Evolutionary conservation across 495 filamentous ascomycete genomes (phyloP).

Genomic region (Xylaria castorea): DNA sequence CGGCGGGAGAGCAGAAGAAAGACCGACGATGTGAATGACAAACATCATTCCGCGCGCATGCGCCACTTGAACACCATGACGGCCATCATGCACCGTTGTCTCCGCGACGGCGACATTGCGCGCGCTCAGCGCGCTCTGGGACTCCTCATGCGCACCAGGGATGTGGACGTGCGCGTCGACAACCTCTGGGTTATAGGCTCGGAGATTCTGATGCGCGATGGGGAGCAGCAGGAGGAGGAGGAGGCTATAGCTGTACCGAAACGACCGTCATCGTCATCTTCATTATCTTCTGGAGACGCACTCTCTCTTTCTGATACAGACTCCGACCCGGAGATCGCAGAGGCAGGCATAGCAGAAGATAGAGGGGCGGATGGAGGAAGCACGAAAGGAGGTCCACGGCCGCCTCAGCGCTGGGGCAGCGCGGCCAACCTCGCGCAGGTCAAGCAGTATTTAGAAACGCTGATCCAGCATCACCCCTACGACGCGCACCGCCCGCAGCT

Average conservation of each 20-base stretch:
- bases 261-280: neutral
- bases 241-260: neutral
- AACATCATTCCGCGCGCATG: conserved; percentile 29
- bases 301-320: neutral
- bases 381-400: neutral
- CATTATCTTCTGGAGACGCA: neutral
- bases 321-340: neutral
- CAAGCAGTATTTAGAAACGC: conserved; percentile 41
- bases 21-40: neutral
- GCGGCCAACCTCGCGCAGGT: conserved; percentile 40
- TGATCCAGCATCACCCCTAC: conserved; percentile 51
- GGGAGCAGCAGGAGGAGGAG: conserved; percentile 40
- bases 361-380: neutral
- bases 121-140: conserved; percentile 50
- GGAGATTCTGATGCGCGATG: conserved; percentile 51
- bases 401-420: conserved; percentile 31
- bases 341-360: neutral
- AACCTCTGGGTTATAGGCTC: conserved; percentile 51
- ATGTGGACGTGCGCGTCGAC: conserved; percentile 46
- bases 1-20: neutral
- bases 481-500: conserved; percentile 36
- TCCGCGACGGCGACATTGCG: conserved; percentile 47
- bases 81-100: conserved; percentile 44
- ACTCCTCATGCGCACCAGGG: conserved; percentile 40
- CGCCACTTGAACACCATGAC: conserved; percentile 42